Conservation (phyloP, 1,139 yeast genomes). For the Geotrichum phurueaensis region DNA sequence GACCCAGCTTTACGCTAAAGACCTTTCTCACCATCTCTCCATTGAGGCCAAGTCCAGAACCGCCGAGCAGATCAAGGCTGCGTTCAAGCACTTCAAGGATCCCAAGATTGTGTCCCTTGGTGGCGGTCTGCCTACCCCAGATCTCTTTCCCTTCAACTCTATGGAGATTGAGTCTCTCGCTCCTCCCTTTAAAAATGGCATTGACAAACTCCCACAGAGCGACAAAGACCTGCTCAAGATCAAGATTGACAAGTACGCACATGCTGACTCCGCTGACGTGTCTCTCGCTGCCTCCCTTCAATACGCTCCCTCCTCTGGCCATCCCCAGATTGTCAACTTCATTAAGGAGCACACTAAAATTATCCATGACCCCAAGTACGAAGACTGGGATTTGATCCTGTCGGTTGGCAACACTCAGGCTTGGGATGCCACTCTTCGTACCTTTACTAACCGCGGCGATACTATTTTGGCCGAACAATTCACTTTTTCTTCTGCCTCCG, state of each 20-base stretch:
- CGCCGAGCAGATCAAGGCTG: constrained; percentile 75
- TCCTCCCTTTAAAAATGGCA: constrained; percentile 71
- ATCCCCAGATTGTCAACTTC: constrained; percentile 58
- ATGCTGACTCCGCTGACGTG: constrained; percentile 41
- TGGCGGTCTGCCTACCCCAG: constrained; percentile 90
- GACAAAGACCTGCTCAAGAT: constrained; percentile 36
- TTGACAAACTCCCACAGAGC: constrained; percentile 57
- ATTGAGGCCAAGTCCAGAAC: constrained; percentile 71
- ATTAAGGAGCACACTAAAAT: constrained; percentile 69
- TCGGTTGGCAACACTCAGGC: constrained; percentile 83
- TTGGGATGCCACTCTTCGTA: constrained; percentile 80
- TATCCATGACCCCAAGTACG: constrained; percentile 56
- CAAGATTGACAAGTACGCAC: constrained; percentile 4
- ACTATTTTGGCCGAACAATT: constrained; percentile 75
- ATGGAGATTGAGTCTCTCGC: constrained; percentile 63
- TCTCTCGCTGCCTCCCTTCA: constrained; percentile 84
- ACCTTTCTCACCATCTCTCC: constrained; percentile 69
- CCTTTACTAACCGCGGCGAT: constrained; percentile 75
- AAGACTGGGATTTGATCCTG: constrained; percentile 59
- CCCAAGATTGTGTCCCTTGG: constrained; percentile 85
- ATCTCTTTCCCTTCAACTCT: constrained; percentile 85
- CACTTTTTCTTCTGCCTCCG: constrained; percentile 78
- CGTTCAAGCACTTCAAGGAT: constrained; percentile 65
- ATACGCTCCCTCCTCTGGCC: constrained; percentile 83
- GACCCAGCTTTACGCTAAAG: constrained; percentile 45